phyloP scores from a whole-genome alignment of 345 rosid genomes.

The Iberis pinnata region DNA sequence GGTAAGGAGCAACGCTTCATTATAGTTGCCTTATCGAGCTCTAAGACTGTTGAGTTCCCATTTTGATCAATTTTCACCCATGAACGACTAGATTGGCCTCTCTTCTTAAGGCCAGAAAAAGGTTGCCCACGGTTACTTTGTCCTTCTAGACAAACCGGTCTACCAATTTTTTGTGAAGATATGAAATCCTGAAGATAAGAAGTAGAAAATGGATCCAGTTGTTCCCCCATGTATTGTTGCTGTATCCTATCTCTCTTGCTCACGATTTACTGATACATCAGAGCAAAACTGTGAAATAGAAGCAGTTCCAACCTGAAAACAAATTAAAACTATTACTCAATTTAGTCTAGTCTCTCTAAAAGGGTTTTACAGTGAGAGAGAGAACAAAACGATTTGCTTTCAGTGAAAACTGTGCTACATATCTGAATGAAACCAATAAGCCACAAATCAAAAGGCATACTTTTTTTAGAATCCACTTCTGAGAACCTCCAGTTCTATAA shows the following conservation, averaged over 20 bases:
- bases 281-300: constrained; percentile 3
- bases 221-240: constrained; percentile 58
- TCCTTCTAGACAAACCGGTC: constrained; percentile 35
- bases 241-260: too few relatives aligned
- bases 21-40: constrained; percentile 79
- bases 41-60: constrained; percentile 56
- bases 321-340: not conserved
- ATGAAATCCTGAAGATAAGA: constrained; percentile 33
- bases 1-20: constrained; percentile 96
- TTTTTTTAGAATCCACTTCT: too few relatives aligned
- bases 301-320: constrained; percentile 8
- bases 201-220: constrained; percentile 29
- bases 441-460: not conserved
- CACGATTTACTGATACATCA: constrained; percentile 15
- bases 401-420: too few relatives aligned
- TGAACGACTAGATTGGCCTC: constrained; percentile 84
- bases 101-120: constrained; percentile 57
- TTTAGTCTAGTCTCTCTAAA: too few relatives aligned
- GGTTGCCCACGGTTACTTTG: constrained; percentile 38
- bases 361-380: too few relatives aligned
- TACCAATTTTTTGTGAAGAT: constrained; percentile 32
- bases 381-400: too few relatives aligned
- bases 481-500: too few relatives aligned
- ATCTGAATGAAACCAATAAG: not conserved
- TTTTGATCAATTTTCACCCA: constrained; percentile 79